Evolutionary conservation across 306 rosid species (phyloP).

Genomic region (Cucumis hystrix): DNA sequence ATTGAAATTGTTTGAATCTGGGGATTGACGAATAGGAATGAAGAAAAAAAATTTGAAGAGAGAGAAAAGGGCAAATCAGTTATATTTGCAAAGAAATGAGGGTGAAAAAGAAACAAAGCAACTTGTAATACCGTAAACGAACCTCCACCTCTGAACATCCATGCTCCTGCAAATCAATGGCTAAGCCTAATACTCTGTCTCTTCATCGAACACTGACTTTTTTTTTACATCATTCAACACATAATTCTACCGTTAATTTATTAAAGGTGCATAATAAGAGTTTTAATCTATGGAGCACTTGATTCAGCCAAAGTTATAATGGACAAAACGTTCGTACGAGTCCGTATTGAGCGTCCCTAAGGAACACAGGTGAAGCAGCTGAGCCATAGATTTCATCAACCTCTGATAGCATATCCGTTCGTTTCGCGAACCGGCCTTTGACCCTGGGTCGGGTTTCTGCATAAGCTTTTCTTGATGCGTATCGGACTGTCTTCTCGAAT

Average conservation of each 20-base stretch:
- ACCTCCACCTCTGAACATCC: background rate
- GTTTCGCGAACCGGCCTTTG: constrained; percentile 80
- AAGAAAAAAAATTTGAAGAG: background rate
- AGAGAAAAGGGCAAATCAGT: background rate
- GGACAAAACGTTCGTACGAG: constrained; percentile 70
- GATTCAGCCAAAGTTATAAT: background rate
- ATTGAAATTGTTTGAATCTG: background rate
- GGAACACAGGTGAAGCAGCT: constrained; percentile 6
- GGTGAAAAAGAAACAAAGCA: background rate
- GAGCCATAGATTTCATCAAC: constrained; percentile 37
- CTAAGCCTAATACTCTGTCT: background rate
- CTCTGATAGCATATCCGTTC: constrained; percentile 37
- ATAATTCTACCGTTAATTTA: background rate
- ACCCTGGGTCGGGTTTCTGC: constrained; percentile 86
- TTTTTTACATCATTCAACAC: background rate
- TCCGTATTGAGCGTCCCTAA: constrained; percentile 59
- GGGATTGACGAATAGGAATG: background rate
- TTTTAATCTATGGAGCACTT: background rate
- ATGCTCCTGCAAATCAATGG: background rate
- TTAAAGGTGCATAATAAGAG: background rate
- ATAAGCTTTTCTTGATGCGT: constrained; percentile 74
- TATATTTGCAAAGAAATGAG: background rate
- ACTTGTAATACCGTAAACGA: background rate
- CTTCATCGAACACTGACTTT: background rate
- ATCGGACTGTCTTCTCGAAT: constrained; percentile 71